Conservation (phyloP, 108 stramenopile species). For the Skeletonema marinoi region DNA sequence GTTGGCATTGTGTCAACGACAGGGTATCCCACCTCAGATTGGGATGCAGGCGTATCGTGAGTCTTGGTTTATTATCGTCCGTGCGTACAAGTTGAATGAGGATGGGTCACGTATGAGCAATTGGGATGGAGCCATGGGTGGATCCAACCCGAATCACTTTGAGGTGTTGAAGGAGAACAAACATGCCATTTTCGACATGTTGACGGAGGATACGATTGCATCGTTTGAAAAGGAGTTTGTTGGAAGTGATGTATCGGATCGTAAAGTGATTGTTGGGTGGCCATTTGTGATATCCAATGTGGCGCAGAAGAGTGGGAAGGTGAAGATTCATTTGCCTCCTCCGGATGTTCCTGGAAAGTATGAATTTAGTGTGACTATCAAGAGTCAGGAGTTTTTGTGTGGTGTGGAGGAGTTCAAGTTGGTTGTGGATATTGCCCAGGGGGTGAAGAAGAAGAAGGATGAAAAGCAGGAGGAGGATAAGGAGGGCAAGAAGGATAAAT, state of each 20-base stretch:
- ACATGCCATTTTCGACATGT: slow-evolving; percentile 33
- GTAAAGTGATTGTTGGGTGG: slow-evolving; percentile 70
- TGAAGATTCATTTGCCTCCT: slow-evolving; percentile 72
- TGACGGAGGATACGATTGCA: slow-evolving; percentile 39
- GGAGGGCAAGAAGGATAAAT: slow-evolving; percentile 49
- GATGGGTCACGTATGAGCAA: slow-evolving; percentile 26
- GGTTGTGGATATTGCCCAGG: slow-evolving; percentile 54
- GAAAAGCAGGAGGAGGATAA: no score
- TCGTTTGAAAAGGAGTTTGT: slow-evolving; percentile 48
- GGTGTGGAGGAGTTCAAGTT: slow-evolving; percentile 71
- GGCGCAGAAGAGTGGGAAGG: slow-evolving; percentile 76
- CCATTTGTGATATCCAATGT: slow-evolving; percentile 80
- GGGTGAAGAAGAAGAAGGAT: slow-evolving; percentile 37
- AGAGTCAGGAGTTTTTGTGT: slow-evolving; percentile 88
- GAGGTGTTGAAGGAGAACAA: slow-evolving; percentile 12
- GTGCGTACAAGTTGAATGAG: slow-evolving; percentile 56
- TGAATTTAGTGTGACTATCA: slow-evolving; percentile 66
- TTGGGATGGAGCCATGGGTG: slow-evolving; percentile 28
- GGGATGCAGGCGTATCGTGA: no score
- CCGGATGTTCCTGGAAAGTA: slow-evolving; percentile 80
- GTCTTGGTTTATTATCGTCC: no score
- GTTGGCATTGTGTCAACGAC: slow-evolving; percentile 69
- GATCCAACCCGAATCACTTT: slow-evolving; percentile 22
- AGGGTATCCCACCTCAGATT: slow-evolving; percentile 85
- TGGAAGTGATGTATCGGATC: background rate